Evolutionary conservation across 2,329 filamentous ascomycete species (phyloP), one percentile per base, ranked within the genome.

Genomic region (Lecanicillium sp.): DNA sequence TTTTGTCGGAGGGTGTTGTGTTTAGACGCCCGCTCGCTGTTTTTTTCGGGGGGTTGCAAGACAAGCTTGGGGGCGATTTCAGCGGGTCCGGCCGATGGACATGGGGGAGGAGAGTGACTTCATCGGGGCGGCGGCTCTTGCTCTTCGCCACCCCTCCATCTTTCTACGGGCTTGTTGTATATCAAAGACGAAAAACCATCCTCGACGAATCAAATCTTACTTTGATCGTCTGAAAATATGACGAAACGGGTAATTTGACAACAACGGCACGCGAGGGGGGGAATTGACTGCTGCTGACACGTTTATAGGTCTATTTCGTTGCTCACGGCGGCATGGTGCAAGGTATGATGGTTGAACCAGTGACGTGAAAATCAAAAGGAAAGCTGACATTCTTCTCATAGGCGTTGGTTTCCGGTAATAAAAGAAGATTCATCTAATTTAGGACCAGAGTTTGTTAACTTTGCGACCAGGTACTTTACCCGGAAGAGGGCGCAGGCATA

Each of bases 311-410:
- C 26, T 79, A 79, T 56, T 85, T 83, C 60, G 66, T 77, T 14
- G 83, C 81, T 50, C 80, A 86, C 56, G 84, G 84, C 46, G 73
- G 73, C 12, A 55, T 55, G 32, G 85, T 89, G 11, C 84, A 89
- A 67, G 52, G 67, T 55, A 11, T 5, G 20, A 43, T 21, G 21
- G 38, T 30, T 33, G 9, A 48, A 2, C 9, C 23, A 12, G 9
- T 21, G 12, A 11, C 14, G n/a, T 72, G 66, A 71, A n/a, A n/a
- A n/a, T n/a, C 60, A 38, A 26, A 20, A 52, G 36, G 48, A 39
- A 23, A 20, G 26, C 39, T 30, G 48, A 53, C 58, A 65, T 61
- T 56, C 58, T 52, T 55, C 17, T 46, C 4, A 2, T 9, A 81
- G 77, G 78, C 46, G 78, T 81, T 40, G 74, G 72, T 44, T 81